Evolutionary conservation across 2,329 filamentous ascomycete species (phyloP).

Genomic region (Ophiostoma ips): DNA sequence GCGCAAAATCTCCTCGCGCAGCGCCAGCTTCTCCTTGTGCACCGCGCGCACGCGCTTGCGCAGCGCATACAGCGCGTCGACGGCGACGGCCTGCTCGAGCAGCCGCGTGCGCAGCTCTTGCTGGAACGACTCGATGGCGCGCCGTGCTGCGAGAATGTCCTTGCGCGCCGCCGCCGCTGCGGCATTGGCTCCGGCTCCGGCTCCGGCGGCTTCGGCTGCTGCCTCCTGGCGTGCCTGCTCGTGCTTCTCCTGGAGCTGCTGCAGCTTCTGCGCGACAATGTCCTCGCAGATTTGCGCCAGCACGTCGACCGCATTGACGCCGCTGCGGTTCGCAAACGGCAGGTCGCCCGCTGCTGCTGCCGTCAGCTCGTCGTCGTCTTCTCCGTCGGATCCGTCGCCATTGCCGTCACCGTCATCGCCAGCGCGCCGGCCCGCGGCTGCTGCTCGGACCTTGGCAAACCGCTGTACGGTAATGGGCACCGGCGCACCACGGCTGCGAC

Average conservation of each 20-base stretch:
- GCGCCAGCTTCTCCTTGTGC: constrained; percentile 40
- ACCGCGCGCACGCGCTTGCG: constrained; percentile 42
- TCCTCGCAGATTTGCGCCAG: constrained; percentile 48
- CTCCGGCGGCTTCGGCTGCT: constrained; percentile 26
- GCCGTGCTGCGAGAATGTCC: constrained; percentile 40
- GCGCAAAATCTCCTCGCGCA: constrained; percentile 46
- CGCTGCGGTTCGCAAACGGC: constrained; percentile 36
- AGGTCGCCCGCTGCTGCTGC: constrained; percentile 35
- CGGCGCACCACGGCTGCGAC: constrained; percentile 2
- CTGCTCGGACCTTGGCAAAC: constrained; percentile 26
- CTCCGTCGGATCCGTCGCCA: not conserved
- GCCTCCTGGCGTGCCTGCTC: constrained; percentile 10
- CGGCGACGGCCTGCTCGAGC: constrained; percentile 45
- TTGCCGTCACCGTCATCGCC: not conserved
- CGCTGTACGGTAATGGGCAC: constrained; percentile 48
- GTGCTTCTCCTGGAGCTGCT: constrained; percentile 29
- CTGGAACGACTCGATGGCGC: constrained; percentile 43
- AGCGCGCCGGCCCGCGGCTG: not conserved
- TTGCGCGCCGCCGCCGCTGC: constrained; percentile 28
- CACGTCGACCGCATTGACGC: constrained; percentile 50
- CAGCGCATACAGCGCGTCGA: constrained; percentile 44
- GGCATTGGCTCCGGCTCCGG: not conserved
- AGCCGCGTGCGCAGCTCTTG: constrained; percentile 42
- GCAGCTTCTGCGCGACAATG: constrained; percentile 37
- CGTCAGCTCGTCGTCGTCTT: constrained; percentile 25